A percentile compares a stretch with the other conserved stretches of the same genome.
Conservation (phyloP, 208 protist genomes). For the Trypanosoma cruzi region DNA sequence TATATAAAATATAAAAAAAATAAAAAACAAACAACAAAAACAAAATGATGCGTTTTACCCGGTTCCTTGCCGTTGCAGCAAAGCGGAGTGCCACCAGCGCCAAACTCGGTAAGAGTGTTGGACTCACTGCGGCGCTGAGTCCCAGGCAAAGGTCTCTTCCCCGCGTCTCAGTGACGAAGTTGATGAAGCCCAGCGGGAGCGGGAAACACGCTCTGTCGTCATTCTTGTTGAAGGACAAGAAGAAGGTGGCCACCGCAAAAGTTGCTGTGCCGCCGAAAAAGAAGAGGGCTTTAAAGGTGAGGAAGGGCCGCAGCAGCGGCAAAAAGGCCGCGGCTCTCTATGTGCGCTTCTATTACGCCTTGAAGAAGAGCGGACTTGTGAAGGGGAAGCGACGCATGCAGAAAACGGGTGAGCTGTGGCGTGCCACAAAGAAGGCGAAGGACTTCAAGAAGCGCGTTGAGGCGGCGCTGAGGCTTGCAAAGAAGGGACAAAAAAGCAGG, state of each 20-base stretch:
- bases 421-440: neutral
- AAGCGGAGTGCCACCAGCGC: neutral
- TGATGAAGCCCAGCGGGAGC: slow-evolving; percentile 1
- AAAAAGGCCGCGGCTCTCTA: neutral
- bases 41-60: slow-evolving; percentile 20
- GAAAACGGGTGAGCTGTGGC: slow-evolving; percentile 1
- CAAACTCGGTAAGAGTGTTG: neutral
- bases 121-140: neutral
- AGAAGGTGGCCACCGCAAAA: neutral
- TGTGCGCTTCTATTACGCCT: neutral
- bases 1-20: too few relatives aligned
- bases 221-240: neutral
- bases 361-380: neutral
- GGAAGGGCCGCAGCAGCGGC: neutral
- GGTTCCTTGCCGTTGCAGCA: neutral
- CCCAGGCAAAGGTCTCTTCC: neutral
- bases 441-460: slow-evolving; percentile 7
- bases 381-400: neutral
- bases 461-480: neutral
- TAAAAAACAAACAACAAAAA: too few relatives aligned
- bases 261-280: neutral
- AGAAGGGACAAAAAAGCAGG: neutral
- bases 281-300: neutral
- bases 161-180: neutral
- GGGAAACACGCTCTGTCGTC: neutral